Evolutionary conservation across 106 monocot genomes (phyloP).

Genomic region (Ottelia alismoides): DNA sequence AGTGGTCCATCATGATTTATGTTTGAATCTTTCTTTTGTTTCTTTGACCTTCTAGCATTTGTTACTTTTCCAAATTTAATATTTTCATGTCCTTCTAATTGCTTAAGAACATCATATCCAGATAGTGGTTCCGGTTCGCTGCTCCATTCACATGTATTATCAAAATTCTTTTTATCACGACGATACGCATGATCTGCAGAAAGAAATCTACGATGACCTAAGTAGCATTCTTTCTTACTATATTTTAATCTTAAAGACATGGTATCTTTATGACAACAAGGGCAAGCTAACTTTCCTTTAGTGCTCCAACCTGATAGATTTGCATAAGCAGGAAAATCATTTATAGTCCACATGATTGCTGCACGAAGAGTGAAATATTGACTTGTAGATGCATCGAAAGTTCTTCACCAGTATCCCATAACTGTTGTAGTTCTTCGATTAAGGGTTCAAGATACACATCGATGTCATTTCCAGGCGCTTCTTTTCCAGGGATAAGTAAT

Average conservation of each 20-base stretch:
- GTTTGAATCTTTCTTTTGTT: too few species aligned
- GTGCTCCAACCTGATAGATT: background rate
- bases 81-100: too few species aligned
- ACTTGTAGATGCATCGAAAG: constrained; percentile 4
- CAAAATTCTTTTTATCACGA: too few species aligned
- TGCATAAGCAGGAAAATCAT: too few species aligned
- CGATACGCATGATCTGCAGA: too few species aligned
- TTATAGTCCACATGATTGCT: constrained; percentile 3
- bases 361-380: background rate
- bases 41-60: too few species aligned
- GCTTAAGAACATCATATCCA: too few species aligned
- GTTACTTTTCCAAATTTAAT: too few species aligned
- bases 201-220: background rate
- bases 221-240: background rate
- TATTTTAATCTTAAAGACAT: background rate
- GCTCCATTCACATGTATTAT: too few species aligned
- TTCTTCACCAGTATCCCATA: background rate
- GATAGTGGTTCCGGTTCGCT: too few species aligned
- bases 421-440: constrained; percentile 6
- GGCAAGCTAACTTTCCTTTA: background rate
- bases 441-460: constrained; percentile 17
- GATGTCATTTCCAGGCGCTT: constrained; percentile 7
- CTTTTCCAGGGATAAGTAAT: constrained; percentile 7
- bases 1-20: too few species aligned
- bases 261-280: background rate